Evolutionary conservation across 441 rosid species (phyloP), one percentile per base, ranked within the genome.

Genomic region (Populus hybrid): DNA sequence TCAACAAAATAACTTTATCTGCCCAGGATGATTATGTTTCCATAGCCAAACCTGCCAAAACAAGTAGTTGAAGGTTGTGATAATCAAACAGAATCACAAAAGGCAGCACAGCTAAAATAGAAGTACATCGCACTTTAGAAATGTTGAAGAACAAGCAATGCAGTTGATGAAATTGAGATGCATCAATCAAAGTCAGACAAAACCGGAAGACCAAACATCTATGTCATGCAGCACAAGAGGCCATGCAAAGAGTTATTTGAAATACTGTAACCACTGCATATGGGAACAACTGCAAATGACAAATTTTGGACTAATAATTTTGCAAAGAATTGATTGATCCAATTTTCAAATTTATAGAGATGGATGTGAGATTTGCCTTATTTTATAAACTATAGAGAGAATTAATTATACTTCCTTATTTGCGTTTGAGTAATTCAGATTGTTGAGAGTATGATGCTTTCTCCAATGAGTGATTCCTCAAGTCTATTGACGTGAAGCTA

Each of bases 21-120:
- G 75, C 77, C 74, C 42, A 29, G 14, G 67, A 80, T 8, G 26
- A 9, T 76, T 80, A 89, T 69, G 75, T 81, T 82, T 80, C 82
- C 89, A 84, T 85, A 24, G 75, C 73, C 64, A 76, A 75, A 78
- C 85, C 88, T 86, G 91, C 81, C 77, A 81, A 67, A 75, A 81
- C 42, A 83, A 82, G 75, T 33, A 74, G 75, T 28, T 28, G 6
- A 71, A 42, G 65, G 42, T 42, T 29, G 29, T 31, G 42, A 71
- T n/a, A 38, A 73, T 68, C 56, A 45, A 14, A 45, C 20, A 45
- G 20, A 45, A 14, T 45, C 16, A 45, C 56, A 14, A 14, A 45
- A 45, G 56, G 18, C 56, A 4, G 56, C 53, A 1, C 56, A 14
- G 18, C 53, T 45, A 45, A 45, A 45, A 12, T 45, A 42, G 16